Percentiles rank a stretch among this genome's conserved stretches.
Conservation (phyloP, 108 stramenopile species). For the Thalassiosira profunda region DNA sequence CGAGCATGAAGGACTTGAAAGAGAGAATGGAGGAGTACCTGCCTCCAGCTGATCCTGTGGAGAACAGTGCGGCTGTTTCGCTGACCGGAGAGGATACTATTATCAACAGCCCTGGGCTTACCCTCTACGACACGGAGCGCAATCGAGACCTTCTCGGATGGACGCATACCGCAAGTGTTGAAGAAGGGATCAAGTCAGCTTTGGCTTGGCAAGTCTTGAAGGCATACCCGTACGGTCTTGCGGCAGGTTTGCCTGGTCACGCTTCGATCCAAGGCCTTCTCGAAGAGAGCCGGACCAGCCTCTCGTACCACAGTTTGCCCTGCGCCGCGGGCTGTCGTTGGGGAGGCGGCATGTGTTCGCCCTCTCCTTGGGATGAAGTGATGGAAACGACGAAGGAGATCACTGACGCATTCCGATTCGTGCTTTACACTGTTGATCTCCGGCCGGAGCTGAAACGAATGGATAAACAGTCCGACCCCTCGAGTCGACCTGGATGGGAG, state of each 20-base stretch:
- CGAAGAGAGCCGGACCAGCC: conserved; percentile 20
- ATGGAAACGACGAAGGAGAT: conserved; percentile 37
- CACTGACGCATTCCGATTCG: conserved; percentile 54
- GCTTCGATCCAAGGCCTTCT: conserved; percentile 20
- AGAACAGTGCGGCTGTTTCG: conserved; percentile 3
- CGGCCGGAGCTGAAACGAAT: conserved; percentile 43
- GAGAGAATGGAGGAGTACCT: conserved; percentile 37
- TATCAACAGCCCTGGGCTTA: conserved; percentile 8
- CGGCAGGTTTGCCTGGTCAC: conserved; percentile 13
- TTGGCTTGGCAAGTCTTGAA: conserved; percentile 48
- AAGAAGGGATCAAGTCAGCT: conserved; percentile 40
- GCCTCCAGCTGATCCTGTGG: conserved; percentile 19
- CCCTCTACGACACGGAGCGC: conserved; percentile 20
- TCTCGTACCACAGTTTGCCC: conserved; percentile 26
- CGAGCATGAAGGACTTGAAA: conserved; percentile 44
- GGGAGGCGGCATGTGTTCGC: conserved; percentile 28
- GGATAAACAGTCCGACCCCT: conserved; percentile 39
- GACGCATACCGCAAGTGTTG: conserved; percentile 23
- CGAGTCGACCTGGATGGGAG: conserved; percentile 36
- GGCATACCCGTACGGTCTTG: conserved; percentile 37
- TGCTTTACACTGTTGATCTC: conserved; percentile 71
- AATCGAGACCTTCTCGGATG: conserved; percentile 46
- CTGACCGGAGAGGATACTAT: not conserved
- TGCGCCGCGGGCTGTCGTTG: conserved; percentile 66
- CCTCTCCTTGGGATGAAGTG: conserved; percentile 52